Evolutionary conservation across 768 basidiomycete species (phyloP).

Genomic region (Suillus decipiens): DNA sequence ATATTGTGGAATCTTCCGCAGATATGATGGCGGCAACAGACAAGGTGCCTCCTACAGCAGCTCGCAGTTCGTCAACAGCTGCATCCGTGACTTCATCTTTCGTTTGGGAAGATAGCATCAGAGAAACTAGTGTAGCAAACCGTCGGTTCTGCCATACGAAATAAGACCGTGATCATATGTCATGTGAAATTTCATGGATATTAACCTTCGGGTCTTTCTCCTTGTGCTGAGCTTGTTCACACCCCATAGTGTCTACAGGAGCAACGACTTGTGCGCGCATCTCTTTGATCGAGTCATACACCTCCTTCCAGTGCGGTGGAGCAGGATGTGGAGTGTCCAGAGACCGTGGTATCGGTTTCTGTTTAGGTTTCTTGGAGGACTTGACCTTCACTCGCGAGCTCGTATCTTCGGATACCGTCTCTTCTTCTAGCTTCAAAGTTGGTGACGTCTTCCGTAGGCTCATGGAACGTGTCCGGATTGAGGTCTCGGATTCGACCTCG

Average conservation of each 20-base stretch:
- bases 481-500: slow-evolving; percentile 16
- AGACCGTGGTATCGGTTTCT: slow-evolving; percentile 54
- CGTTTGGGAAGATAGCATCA: slow-evolving; percentile 96
- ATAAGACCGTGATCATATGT: background rate
- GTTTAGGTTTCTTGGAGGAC: slow-evolving; percentile 56
- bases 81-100: slow-evolving; percentile 88
- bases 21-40: slow-evolving; percentile 68
- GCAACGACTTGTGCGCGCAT: slow-evolving; percentile 77
- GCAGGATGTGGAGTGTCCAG: slow-evolving; percentile 65
- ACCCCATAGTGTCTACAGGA: slow-evolving; percentile 94
- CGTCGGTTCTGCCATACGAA: slow-evolving; percentile 61
- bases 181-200: slow-evolving; percentile 8
- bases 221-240: slow-evolving; percentile 64
- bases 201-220: slow-evolving; percentile 68
- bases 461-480: background rate
- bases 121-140: slow-evolving; percentile 82
- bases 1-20: slow-evolving; percentile 63
- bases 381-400: slow-evolving; percentile 7
- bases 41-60: slow-evolving; percentile 75
- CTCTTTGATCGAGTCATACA: slow-evolving; percentile 68
- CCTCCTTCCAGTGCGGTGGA: slow-evolving; percentile 67
- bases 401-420: background rate
- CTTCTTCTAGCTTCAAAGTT: slow-evolving; percentile 7
- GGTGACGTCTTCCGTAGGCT: background rate
- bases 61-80: slow-evolving; percentile 74